Evolutionary conservation across 768 basidiomycete genomes (phyloP).

Genomic region (Kwoniella sp.): DNA sequence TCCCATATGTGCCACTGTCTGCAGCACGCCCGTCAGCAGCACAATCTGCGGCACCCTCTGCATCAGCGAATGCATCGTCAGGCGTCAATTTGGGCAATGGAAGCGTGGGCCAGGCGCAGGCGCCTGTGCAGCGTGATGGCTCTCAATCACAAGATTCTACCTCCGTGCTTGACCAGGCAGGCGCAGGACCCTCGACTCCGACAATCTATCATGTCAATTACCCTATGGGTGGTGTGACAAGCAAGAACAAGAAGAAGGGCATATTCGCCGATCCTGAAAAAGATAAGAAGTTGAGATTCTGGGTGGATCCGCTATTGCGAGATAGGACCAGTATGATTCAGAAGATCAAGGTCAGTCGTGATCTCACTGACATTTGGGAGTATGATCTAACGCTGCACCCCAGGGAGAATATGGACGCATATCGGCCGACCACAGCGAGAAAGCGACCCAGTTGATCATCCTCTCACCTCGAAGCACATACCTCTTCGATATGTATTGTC

Average conservation of each 20-base stretch:
- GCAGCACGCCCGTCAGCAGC: neutral
- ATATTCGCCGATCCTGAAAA: slow-evolving; percentile 19
- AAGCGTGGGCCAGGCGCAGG: no score
- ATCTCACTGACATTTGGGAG: no score
- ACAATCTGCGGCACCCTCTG: neutral
- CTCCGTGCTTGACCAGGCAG: neutral
- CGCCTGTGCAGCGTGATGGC: no score
- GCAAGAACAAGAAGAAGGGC: slow-evolving; percentile 17
- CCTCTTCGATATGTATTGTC: slow-evolving; percentile 37
- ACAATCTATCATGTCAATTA: slow-evolving; percentile 10
- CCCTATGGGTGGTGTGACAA: slow-evolving; percentile 20
- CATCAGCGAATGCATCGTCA: neutral
- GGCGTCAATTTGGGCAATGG: neutral
- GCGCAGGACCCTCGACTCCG: slow-evolving; percentile 11
- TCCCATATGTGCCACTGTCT: neutral
- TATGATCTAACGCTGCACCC: no score
- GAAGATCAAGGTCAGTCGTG: slow-evolving; percentile 21
- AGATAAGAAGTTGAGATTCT: slow-evolving; percentile 21
- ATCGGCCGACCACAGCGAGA: slow-evolving; percentile 16
- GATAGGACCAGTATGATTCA: slow-evolving; percentile 3
- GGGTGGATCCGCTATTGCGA: slow-evolving; percentile 27
- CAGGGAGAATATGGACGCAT: slow-evolving; percentile 20
- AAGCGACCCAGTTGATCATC: slow-evolving; percentile 20
- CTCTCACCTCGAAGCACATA: slow-evolving; percentile 24
- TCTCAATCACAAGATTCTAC: neutral